Percentiles rank a stretch among this genome's conserved stretches.
These are phyloP conservation scores for Linderina pennispora DNA, from an alignment of 192 early-diverging fungal genomes.

Conservation along the genomic window DNA sequence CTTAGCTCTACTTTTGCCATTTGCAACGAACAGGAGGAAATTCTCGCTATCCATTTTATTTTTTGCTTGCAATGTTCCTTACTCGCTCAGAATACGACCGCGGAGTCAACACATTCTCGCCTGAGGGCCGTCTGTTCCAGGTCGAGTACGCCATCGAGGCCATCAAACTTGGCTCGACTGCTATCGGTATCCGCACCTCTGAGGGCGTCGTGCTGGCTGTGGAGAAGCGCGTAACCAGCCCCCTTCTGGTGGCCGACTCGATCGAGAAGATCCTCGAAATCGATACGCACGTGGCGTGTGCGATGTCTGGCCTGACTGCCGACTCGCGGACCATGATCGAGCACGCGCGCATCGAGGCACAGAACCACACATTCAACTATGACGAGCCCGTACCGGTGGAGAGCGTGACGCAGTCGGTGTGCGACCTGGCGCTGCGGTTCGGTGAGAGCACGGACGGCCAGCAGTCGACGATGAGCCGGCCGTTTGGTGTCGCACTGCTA, in stretches of 20 bases:
- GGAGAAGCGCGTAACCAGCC: constrained; percentile 94
- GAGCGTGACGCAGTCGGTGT: constrained; percentile 95
- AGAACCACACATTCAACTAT: constrained; percentile 96
- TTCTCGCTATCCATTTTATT: background rate
- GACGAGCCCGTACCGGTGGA: constrained; percentile 94
- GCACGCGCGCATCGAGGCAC: constrained; percentile 92
- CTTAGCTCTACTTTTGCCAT: no score
- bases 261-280: constrained; percentile 99
- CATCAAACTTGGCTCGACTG: constrained; percentile 98
- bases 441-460: constrained; percentile 95
- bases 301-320: constrained; percentile 94
- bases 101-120: constrained; percentile 99
- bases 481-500: constrained; percentile 97
- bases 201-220: constrained; percentile 93
- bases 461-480: constrained; percentile 97
- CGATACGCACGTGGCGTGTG: constrained; percentile 90
- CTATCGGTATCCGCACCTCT: constrained; percentile 94
- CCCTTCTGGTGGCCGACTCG: constrained; percentile 85
- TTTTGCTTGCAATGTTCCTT: constrained; percentile 24
- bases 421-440: constrained; percentile 95
- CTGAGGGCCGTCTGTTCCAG: constrained; percentile 99
- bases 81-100: constrained; percentile 95
- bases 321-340: constrained; percentile 99
- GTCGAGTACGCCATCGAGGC: constrained; percentile 99
- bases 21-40: background rate